Evolutionary conservation across 257 asterid species (phyloP).

Genomic region (Striga asiatica): DNA sequence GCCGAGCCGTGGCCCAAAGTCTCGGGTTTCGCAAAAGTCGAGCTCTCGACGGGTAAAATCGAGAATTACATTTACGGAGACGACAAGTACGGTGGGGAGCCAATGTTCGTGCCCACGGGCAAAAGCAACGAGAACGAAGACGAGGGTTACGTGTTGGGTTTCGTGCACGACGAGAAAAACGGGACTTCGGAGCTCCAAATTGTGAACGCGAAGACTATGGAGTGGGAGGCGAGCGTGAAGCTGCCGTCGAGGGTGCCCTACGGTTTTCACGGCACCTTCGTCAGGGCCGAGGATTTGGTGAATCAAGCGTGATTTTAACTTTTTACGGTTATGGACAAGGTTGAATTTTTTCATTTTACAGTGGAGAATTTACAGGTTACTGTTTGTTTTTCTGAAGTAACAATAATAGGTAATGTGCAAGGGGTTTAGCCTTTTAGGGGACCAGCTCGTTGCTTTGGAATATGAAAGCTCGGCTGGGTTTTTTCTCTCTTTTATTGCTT

Average conservation of each 20-base stretch:
- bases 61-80: slow-evolving; percentile 57
- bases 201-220: slow-evolving; percentile 54
- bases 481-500: too few relatives aligned
- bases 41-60: slow-evolving; percentile 58
- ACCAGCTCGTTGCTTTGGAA: slow-evolving; percentile 71
- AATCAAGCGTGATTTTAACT: slow-evolving; percentile 47
- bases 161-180: slow-evolving; percentile 50
- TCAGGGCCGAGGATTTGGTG: slow-evolving; percentile 39
- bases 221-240: slow-evolving; percentile 51
- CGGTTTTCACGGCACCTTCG: slow-evolving; percentile 85
- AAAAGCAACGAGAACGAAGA: slow-evolving; percentile 35
- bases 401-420: slow-evolving; percentile 22
- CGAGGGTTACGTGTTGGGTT: slow-evolving; percentile 67
- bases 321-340: too few relatives aligned
- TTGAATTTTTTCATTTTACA: not conserved
- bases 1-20: slow-evolving; percentile 98
- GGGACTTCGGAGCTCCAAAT: slow-evolving; percentile 67
- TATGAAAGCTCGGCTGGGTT: slow-evolving; percentile 85
- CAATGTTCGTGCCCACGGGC: slow-evolving; percentile 55
- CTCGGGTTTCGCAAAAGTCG: slow-evolving; percentile 80
- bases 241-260: slow-evolving; percentile 84
- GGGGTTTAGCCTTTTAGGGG: slow-evolving; percentile 35
- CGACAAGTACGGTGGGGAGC: slow-evolving; percentile 78
- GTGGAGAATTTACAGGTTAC: slow-evolving; percentile 49
- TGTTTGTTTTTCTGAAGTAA: not conserved